These are phyloP conservation scores for Rickenella mellea DNA, from an alignment of 768 basidiomycete genomes.

Conservation along the genomic window DNA sequence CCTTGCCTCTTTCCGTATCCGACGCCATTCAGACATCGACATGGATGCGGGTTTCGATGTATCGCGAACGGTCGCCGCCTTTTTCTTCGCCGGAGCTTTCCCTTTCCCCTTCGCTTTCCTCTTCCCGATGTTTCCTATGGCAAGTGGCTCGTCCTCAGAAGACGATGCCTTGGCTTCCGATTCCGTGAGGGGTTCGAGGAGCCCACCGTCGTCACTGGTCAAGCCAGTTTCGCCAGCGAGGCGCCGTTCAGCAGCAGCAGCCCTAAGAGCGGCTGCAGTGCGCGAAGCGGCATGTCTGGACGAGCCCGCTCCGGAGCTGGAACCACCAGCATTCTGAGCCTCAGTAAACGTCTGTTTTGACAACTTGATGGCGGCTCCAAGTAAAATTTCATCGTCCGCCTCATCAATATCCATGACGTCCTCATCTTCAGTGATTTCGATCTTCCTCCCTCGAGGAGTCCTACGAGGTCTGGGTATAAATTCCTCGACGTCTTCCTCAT, in stretches of 20 bases:
- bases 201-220: conserved; percentile 1
- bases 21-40: conserved; percentile 5
- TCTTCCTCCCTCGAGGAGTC: conserved; percentile 3
- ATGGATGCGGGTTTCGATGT: conserved; percentile 12
- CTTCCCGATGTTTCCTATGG: conserved; percentile 18
- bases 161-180: conserved; percentile 15
- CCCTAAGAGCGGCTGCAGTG: conserved; percentile 31
- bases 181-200: conserved; percentile 10
- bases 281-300: conserved; percentile 22
- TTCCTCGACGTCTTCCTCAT: conserved; percentile 5
- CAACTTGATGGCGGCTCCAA: conserved; percentile 43
- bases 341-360: conserved; percentile 24
- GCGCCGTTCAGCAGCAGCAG: conserved; percentile 48
- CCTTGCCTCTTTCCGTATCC: conserved; percentile 19
- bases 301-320: conserved; percentile 23
- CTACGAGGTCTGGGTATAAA: neutral
- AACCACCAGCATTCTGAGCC: conserved; percentile 22
- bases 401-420: conserved; percentile 21
- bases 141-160: conserved; percentile 11
- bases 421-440: conserved; percentile 14
- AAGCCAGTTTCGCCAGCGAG: conserved; percentile 27
- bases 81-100: conserved; percentile 17
- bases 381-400: conserved; percentile 40
- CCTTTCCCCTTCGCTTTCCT: conserved; percentile 25
- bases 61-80: conserved; percentile 7